Evolutionary conservation across 2,329 filamentous ascomycete genomes (phyloP), one percentile per base, ranked within the genome.

Genomic region (Aureobasidium lini): DNA sequence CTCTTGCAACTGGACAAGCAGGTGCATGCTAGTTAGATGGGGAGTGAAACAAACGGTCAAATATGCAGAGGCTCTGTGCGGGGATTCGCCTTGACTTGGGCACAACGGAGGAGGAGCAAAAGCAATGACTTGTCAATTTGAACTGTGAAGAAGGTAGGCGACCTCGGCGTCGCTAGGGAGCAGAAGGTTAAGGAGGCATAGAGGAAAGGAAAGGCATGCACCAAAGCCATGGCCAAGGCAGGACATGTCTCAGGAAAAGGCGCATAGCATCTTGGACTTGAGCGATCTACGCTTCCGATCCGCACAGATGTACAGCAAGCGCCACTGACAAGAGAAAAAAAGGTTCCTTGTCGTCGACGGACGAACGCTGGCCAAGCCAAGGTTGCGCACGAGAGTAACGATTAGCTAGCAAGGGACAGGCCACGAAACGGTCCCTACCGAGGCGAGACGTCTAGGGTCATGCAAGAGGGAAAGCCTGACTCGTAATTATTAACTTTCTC

Each of bases 61-160:
- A 29, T 42, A 43, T 43, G 50, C n/a, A 42, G 50, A 54, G 50
- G 50, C 37, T 54, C 39, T 23, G 50, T 32, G 50, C 29, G 50
- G 49, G 50, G 50, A 43, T 23, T 23, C 23, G 50, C 9, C 28
- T 54, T 9, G 37, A 42, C 18, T 32, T 39, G 13, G 28, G 37
- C 48, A 32, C 39, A 42, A 7, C 6, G 13, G 50, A 8, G n/a
- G 43, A 43, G 18, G 48, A 52, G 23, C 34, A 52, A 40, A 52
- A 52, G 40, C 13, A 40, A n/a, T 13, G 48, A 36, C 34, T 7
- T 52, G 48, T 50, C 47, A 50, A 54, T 43, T 54, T 54, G 50
- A n/a, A 29, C 43, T 54, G 42, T 23, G 23, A 23, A 23, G 2
- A 8, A 23, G 28, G 37, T 7, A 32, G 10, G 50, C 49, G 49